Evolutionary conservation across 2,329 filamentous ascomycete species (phyloP).

Genomic region (Xenosphaeropsis pyriputrescens): DNA sequence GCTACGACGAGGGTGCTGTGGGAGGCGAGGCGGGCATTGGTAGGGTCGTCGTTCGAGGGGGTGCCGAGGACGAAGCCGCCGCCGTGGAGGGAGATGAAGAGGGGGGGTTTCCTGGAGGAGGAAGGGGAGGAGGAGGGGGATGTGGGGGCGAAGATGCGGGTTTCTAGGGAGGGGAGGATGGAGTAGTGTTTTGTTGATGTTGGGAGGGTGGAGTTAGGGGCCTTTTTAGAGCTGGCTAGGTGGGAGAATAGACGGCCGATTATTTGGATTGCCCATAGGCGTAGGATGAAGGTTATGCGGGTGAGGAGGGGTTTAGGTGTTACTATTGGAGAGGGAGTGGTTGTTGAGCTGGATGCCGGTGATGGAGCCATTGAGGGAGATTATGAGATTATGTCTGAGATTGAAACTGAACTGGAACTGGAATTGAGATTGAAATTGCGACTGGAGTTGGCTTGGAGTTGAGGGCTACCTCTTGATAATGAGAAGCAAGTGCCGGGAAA

Average conservation of each 20-base stretch:
- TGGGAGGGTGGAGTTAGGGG: too few relatives aligned
- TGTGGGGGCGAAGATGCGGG: conserved; percentile 25
- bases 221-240: too few relatives aligned
- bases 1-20: conserved; percentile 27
- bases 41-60: conserved; percentile 28
- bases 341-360: too few relatives aligned
- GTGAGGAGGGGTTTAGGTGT: neutral
- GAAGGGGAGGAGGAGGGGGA: conserved; percentile 17
- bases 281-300: neutral
- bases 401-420: too few relatives aligned
- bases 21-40: conserved; percentile 28
- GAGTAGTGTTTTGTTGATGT: conserved; percentile 5
- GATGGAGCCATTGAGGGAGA: too few relatives aligned
- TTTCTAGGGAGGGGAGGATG: conserved; percentile 12
- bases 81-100: conserved; percentile 35
- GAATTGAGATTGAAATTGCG: too few relatives aligned
- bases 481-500: too few relatives aligned
- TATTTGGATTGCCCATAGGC: neutral
- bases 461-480: too few relatives aligned
- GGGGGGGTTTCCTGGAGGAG: conserved; percentile 18
- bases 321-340: too few relatives aligned
- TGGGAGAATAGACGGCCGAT: too few relatives aligned
- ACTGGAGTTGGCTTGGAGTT: too few relatives aligned
- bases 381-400: too few relatives aligned
- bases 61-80: conserved; percentile 32